Evolutionary conservation across 345 rosid genomes (phyloP).

Genomic region (Eucalyptus polybractea): DNA sequence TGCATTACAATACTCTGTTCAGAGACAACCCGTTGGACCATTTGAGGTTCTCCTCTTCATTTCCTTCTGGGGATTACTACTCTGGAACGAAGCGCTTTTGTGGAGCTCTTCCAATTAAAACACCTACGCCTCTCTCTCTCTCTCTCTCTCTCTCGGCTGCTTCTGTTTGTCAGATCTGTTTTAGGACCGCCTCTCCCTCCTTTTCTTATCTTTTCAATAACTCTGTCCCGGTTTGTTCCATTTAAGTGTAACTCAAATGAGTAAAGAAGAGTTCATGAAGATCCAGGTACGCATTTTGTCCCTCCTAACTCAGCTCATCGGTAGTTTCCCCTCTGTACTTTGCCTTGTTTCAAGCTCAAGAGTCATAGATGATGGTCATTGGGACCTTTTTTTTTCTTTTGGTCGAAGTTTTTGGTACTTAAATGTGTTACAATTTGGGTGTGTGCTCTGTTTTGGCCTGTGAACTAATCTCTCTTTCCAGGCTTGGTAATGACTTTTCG

Average conservation of each 20-base stretch:
- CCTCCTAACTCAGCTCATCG: neutral
- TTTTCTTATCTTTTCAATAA: neutral
- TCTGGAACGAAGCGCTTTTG: neutral
- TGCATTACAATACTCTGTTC: neutral
- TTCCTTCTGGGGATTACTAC: neutral
- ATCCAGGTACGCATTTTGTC: conserved; percentile 48
- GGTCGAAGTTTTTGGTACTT: neutral
- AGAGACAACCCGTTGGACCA: neutral
- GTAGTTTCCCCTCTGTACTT: neutral
- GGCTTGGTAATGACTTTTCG: neutral
- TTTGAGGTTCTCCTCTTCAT: neutral
- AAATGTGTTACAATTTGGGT: neutral
- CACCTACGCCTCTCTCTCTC: neutral
- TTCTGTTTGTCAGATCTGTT: neutral
- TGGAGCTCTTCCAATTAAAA: neutral
- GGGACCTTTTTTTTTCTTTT: neutral
- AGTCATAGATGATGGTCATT: neutral
- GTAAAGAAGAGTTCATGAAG: conserved; percentile 97
- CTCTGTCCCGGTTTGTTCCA: neutral
- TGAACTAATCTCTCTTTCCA: neutral
- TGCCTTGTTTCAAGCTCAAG: neutral
- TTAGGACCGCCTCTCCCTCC: neutral
- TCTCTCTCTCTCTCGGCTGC: neutral
- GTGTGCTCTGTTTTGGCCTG: neutral
- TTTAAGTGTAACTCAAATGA: conserved; percentile 25